Percentiles rank a stretch among this genome's conserved stretches.
Evolutionary conservation across 1,284 basidiomycete genomes (phyloP).

Genomic region (Tylopilus orsonianus): DNA sequence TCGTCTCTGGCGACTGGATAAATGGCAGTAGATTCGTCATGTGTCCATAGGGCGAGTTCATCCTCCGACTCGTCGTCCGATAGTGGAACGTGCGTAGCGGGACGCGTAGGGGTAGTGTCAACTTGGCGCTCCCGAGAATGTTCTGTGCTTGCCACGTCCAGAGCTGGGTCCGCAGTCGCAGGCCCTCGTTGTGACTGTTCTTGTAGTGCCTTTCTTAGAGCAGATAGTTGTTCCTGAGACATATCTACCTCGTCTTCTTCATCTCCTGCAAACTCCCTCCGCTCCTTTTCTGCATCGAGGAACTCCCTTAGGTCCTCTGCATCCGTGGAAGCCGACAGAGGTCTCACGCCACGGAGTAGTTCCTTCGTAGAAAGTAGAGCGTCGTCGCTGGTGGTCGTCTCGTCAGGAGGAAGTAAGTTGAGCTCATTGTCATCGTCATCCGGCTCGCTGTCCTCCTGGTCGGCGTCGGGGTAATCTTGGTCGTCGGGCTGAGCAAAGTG

Average conservation of each 20-base stretch:
- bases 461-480: constrained; percentile 29
- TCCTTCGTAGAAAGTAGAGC: constrained; percentile 32
- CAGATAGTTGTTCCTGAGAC: constrained; percentile 17
- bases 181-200: constrained; percentile 24
- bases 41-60: constrained; percentile 43
- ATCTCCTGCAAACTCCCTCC: constrained; percentile 48
- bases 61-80: constrained; percentile 43
- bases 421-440: constrained; percentile 33
- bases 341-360: constrained; percentile 39
- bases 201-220: constrained; percentile 19
- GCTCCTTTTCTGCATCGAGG: constrained; percentile 55
- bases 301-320: constrained; percentile 65
- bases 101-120: constrained; percentile 22
- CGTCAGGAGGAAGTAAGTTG: constrained; percentile 23
- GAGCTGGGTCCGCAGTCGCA: constrained; percentile 10
- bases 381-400: constrained; percentile 29
- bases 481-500: constrained; percentile 45
- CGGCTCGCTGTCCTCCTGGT: constrained; percentile 31
- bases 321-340: constrained; percentile 46
- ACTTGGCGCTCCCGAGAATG: constrained; percentile 30
- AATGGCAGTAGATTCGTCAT: constrained; percentile 39
- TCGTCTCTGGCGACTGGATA: constrained; percentile 22
- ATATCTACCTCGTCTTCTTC: constrained; percentile 36
- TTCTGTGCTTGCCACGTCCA: constrained; percentile 12
- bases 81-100: constrained; percentile 4